Base-by-base conservation (phyloP, 176 grass and related monocot species). In the Rhynchospora tenuis region DNA sequence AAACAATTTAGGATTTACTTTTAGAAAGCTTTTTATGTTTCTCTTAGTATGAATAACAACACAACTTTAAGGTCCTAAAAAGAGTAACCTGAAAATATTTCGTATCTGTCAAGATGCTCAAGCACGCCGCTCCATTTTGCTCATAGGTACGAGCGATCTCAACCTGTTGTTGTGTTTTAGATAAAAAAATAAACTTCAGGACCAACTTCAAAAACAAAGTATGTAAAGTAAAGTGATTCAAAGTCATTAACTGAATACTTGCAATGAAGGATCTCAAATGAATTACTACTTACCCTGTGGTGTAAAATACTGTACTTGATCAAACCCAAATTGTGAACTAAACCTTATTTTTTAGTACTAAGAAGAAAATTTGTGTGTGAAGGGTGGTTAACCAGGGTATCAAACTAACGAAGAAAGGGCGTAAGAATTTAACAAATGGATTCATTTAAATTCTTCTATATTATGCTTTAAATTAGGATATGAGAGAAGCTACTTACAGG, bases 401-500 rank as follows among this genome's bases (percentile, higher is more conserved):
- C 45, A 20, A 73, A 48, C 42, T 73, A 48, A 47, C 23, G 44
- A 9, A 48, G 69, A 73, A 73, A 33, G n/a, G 10, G 3, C 44
- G 19, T 10, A 9, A 48, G 16, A 52, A 52, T 74, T 52, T 51
- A 74, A 51, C 71, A 74, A 74, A 51, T 52, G 22, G 45, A 52
- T 51, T 9, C 12, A 52, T 74, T 74, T 51, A 74, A 27, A 50
- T 52, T 47, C 72, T 52, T 75, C 72, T 27, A 15, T n/a, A n/a
- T n/a, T 54, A 54, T 27, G 23, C 22, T 54, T 54, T n/a, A 15
- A 28, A 14, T 75, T 17, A 51, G 23, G 78, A 81, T 17, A 13
- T 19, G 55, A 83, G 0, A 6, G 11, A 4, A 81, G 42, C 24
- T 88, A 91, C 92, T 90, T 60, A 98, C 95, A 82, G 95, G 90